Evolutionary conservation across 75 land plant genomes (phyloP).

Genomic region (Azolla pinnata): DNA sequence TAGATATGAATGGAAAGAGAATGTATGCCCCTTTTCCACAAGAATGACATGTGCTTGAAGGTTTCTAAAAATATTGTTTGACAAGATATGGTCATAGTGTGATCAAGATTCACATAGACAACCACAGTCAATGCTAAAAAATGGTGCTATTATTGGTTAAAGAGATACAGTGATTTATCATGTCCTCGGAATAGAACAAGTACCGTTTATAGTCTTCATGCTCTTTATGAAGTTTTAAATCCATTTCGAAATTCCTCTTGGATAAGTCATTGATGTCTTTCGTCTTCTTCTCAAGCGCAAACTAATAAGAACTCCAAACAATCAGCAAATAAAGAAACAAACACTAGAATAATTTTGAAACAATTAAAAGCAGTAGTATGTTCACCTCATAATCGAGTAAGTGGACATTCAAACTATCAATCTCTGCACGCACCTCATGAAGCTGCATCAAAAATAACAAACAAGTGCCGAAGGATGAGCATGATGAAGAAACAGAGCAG

Average conservation of each 20-base stretch:
- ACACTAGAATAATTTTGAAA: not conserved
- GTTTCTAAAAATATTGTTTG: too few relatives aligned
- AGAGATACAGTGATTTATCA: too few relatives aligned
- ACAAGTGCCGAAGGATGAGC: too few relatives aligned
- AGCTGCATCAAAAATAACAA: constrained; percentile 5
- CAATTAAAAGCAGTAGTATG: not conserved
- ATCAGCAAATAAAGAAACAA: not conserved
- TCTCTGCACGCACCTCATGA: constrained; percentile 1
- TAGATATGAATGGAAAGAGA: too few relatives aligned
- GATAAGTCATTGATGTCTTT: constrained; percentile 34
- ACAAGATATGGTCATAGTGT: too few relatives aligned
- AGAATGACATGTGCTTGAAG: too few relatives aligned
- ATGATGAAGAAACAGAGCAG: too few relatives aligned
- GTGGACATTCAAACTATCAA: constrained; percentile 3
- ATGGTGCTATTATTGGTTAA: too few relatives aligned
- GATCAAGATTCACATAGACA: too few relatives aligned
- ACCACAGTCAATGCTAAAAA: too few relatives aligned
- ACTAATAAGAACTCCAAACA: constrained; percentile 11
- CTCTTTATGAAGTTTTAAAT: constrained; percentile 31
- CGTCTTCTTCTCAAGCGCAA: constrained; percentile 24
- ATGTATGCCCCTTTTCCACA: too few relatives aligned
- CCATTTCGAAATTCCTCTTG: constrained; percentile 41
- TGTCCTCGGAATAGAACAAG: not conserved
- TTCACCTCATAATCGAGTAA: not conserved
- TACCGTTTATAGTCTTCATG: constrained; percentile 57